phyloP scores from a whole-genome alignment of 257 asterid species.

The Capsicum chinense region DNA sequence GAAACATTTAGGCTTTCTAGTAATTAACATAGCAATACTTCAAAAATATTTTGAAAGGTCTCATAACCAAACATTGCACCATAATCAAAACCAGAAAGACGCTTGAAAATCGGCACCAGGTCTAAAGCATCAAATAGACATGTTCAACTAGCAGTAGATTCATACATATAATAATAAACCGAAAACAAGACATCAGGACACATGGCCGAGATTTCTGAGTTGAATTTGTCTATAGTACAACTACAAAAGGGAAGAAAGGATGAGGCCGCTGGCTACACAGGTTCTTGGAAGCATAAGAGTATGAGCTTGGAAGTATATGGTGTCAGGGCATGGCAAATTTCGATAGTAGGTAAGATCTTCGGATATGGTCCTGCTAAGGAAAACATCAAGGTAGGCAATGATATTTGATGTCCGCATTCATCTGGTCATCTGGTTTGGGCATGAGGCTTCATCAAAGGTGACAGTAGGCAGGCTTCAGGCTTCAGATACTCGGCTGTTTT shows the following conservation, averaged over 20 bases:
- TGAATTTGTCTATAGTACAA: slow-evolving; percentile 53
- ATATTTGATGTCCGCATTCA: slow-evolving; percentile 70
- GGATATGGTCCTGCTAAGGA: slow-evolving; percentile 75
- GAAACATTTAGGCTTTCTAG: slow-evolving; percentile 2
- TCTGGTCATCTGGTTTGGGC: slow-evolving; percentile 98
- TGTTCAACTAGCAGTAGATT: slow-evolving; percentile 20
- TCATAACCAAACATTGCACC: neutral
- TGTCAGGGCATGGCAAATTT: slow-evolving; percentile 70
- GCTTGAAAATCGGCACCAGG: neutral
- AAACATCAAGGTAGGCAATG: slow-evolving; percentile 86
- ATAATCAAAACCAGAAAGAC: slow-evolving; percentile 16
- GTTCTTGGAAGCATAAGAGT: slow-evolving; percentile 76
- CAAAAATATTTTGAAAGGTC: neutral
- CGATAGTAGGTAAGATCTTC: slow-evolving; percentile 66
- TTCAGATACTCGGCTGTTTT: slow-evolving; percentile 94
- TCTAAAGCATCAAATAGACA: slow-evolving; percentile 13
- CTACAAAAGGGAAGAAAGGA: slow-evolving; percentile 49
- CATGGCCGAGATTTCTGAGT: slow-evolving; percentile 52
- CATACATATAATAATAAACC: slow-evolving; percentile 23
- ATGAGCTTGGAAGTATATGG: slow-evolving; percentile 67
- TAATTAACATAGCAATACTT: neutral
- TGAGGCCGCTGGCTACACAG: slow-evolving; percentile 63
- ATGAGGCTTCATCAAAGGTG: slow-evolving; percentile 80
- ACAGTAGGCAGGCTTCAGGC: slow-evolving; percentile 75
- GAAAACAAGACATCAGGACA: slow-evolving; percentile 26